Evolutionary conservation across 768 basidiomycete species (phyloP).

Genomic region (Phanerochaete sordida): DNA sequence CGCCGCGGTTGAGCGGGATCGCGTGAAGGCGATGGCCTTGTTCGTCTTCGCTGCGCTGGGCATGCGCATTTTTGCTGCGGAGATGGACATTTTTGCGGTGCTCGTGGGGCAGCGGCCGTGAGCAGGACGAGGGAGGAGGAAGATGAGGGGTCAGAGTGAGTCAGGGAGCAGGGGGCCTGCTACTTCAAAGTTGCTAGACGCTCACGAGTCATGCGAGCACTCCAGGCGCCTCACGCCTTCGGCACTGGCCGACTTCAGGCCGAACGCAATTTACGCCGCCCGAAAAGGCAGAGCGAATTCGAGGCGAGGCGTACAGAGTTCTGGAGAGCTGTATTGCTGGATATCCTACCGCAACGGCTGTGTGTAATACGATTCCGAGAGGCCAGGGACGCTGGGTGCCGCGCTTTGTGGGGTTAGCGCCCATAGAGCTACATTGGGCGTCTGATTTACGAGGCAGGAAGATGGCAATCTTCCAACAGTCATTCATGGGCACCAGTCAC

Average conservation of each 20-base stretch:
- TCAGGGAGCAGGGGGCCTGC: not conserved
- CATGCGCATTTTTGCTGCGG: constrained; percentile 41
- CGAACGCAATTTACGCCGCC: too few species aligned
- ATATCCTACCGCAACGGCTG: too few species aligned
- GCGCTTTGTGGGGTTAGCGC: not conserved
- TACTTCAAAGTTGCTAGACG: constrained; percentile 5
- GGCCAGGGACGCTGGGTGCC: too few species aligned
- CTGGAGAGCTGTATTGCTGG: too few species aligned
- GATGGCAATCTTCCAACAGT: not conserved
- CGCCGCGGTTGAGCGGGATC: constrained; percentile 50
- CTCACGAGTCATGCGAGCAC: constrained; percentile 10
- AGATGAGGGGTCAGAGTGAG: not conserved
- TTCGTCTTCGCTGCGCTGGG: constrained; percentile 35
- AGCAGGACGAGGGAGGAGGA: not conserved
- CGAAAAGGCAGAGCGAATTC: too few species aligned
- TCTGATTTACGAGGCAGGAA: not conserved
- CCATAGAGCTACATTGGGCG: not conserved
- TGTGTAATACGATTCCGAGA: not conserved
- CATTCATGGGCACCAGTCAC: not conserved
- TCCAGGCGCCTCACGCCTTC: not conserved
- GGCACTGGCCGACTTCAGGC: not conserved
- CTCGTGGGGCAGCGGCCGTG: constrained; percentile 5
- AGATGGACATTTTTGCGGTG: constrained; percentile 36
- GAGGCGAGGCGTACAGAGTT: too few species aligned
- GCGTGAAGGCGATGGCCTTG: constrained; percentile 33